A percentile compares a stretch with the other conserved stretches of the same genome.
These are phyloP conservation scores for Beauveria sp. DNA, from an alignment of 2,329 filamentous ascomycete genomes.

Conservation along the genomic window DNA sequence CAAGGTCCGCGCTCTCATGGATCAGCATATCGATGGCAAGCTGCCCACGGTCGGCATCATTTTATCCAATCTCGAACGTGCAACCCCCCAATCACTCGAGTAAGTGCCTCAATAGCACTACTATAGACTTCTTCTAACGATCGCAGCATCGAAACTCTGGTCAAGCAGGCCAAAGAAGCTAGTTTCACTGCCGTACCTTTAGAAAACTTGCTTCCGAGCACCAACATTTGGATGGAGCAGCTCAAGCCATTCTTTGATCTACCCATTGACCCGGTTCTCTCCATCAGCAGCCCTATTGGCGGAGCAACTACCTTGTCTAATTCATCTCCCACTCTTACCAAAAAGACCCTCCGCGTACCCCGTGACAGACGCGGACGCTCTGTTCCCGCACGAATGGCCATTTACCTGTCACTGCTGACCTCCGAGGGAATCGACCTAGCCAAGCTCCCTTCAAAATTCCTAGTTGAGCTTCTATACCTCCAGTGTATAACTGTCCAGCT, in stretches of 20 bases:
- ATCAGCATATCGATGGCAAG: constrained; percentile 33
- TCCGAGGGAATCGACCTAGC: constrained; percentile 30
- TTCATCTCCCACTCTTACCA: constrained; percentile 16
- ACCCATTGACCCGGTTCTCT: constrained; percentile 54
- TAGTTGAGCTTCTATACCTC: constrained; percentile 44
- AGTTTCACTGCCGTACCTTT: constrained; percentile 21
- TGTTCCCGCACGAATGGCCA: constrained; percentile 65
- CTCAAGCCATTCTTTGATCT: constrained; percentile 47
- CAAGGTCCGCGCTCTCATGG: constrained; percentile 37
- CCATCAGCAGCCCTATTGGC: constrained; percentile 65
- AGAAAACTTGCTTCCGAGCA: constrained; percentile 54
- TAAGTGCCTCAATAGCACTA: constrained; percentile 23
- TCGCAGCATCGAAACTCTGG: constrained; percentile 43
- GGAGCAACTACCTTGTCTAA: constrained; percentile 61
- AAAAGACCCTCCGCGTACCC: constrained; percentile 24
- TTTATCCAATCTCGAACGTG: constrained; percentile 46
- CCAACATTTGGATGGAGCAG: constrained; percentile 57
- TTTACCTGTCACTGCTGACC: constrained; percentile 59
- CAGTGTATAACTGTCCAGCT: constrained; percentile 44
- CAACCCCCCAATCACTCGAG: constrained; percentile 41
- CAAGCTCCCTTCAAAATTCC: constrained; percentile 32
- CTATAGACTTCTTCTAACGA: not conserved
- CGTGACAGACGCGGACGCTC: constrained; percentile 66
- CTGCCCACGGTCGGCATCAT: constrained; percentile 44
- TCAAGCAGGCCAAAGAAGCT: constrained; percentile 37